Evolutionary conservation across 192 early-diverging fungal species (phyloP), one percentile per base, ranked within the genome.

Genomic region (Lobosporangium transversale): DNA sequence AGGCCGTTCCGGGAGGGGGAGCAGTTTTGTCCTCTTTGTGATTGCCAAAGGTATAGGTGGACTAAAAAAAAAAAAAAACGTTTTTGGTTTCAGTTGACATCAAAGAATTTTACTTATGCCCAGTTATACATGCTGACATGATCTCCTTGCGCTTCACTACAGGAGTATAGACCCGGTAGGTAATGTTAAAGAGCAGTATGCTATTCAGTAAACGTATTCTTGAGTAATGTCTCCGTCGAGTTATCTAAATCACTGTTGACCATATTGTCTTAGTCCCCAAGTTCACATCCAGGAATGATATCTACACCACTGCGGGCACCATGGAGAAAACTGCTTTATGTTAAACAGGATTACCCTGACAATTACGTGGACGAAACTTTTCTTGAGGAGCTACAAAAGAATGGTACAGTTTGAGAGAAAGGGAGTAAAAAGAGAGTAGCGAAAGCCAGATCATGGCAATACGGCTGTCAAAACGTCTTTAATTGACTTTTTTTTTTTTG

Each of bases 281-380:
- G 43, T 35, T 30, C 63, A 21, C 57, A 53, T 24, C 2, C 63
- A 23, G 56, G 56, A 24, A 29, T 36, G 12, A 24, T 55, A 26
- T 52, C 55, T 6, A 35, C 50, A 29, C 11, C 47, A 10, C 70
- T 58, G 5, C 70, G 67, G 43, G 5, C 54, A 4, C 82, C 85
- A 21, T 97, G 94, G 94, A 81, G 88, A 32, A 94, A 92, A 79
- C 62, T 94, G 1, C 71, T 97, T 57, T 97, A 94, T 76, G 89
- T 95, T 43, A 89, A 91, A 57, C 95, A 97, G 71, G 88, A 89
- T 37, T 96, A 91, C 57, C 90, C 94, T 7, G 96, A 98, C 74
- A 94, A 96, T 78, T 93, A 96, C 78, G 94, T 96, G 1, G 95
- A 96, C 66, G 83, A 84, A 32, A 90, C 93, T 3, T 98, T 98